Base-by-base conservation (phyloP, 2,329 filamentous ascomycete genomes). In the Verticillium tricorpus region DNA sequence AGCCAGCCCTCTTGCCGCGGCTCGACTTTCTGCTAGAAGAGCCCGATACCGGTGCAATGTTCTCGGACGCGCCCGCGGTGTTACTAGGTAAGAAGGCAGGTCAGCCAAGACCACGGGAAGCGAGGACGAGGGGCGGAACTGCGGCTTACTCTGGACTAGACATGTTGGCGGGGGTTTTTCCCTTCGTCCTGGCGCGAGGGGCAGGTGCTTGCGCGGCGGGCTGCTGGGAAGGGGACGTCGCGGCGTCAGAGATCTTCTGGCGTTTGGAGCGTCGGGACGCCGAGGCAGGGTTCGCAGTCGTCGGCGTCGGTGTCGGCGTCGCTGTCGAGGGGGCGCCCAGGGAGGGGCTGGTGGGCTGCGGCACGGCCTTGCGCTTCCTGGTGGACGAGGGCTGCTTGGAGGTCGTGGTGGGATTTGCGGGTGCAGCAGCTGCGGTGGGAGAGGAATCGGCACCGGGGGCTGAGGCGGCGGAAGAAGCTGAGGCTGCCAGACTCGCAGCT, bases 321-420 rank as follows among this genome's bases (percentile, higher is more conserved):
- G 60, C 54, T 17, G 68, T 60, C 22, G 65, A 63, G 45, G 66
- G 40, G 32, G 60, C 28, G 45, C 40, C 45, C 32, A 59, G 59
- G 28, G 74, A 70, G 63, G 82, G 78, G 70, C 74, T 81, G 63
- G 77, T 76, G 67, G 85, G 85, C 68, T 78, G 80, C 66, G 80
- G 76, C 66, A 85, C 75, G 66, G 82, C 83, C 80, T 96, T 97
- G 74, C 93, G 89, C 81, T 97, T 97, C 73, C 89, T 85, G 65
- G 80, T 72, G 69, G 80, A 76, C 65, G 76, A 78, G 66, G 79
- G 75, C 69, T 71, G 77, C 72, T 74, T 77, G 70, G 76, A 77
- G 71, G 74, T 68, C 58, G 67, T 70, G 65, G 68, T 69, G 69
- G 72, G 69, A 65, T 73, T 72, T 65, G 71, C 71, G 65, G 73